Evolutionary conservation across 352 stramenopile genomes (phyloP), one percentile per base, ranked within the genome.

Genomic region (Ophiocytium majus): DNA sequence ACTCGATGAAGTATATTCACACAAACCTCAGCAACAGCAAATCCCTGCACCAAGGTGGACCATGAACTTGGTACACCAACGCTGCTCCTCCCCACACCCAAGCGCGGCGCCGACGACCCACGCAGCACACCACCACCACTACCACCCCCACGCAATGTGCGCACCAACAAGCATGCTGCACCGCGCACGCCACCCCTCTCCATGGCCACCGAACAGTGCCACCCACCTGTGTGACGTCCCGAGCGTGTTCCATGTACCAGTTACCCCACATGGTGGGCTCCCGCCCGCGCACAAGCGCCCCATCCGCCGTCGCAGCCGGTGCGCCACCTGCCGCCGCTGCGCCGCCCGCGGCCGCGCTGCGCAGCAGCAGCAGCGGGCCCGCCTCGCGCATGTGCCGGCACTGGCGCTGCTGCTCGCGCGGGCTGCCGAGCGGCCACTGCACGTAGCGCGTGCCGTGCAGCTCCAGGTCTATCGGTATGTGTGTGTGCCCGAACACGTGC

Each of bases 401-500:
- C 71, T 83, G 84, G 33, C 79, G 79, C 63, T 43, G 50, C 80
- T 88, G 84, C 81, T 88, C 84, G 34, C 43, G 31, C 49, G 66
- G 0, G 71, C 35, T 88, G 10, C 87, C 88, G 10, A 90, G 76
- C 35, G 88, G 88, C 88, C 88, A 90, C 74, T 90, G 88, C 17
- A 90, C 9, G 83, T 90, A 90, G 32, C 88, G 82, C 35, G 90
- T 79, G n/a, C 85, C 87, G 17, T 86, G 78, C 17, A 86, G 36
- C 19, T 32, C 64, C 84, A 90, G 82, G 63, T 90, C 88, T 35
- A 89, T 86, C 23, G 88, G 88, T 34, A 90, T 90, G 37, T 90
- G 88, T 23, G 82, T 90, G 57, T 90, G 88, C 32, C 88, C 88
- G 33, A 89, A 90, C 0, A 90, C 34, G 64, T 90, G 88, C 80